phyloP scores from a whole-genome alignment of 768 basidiomycete species.

The Leccinum variicolor region DNA sequence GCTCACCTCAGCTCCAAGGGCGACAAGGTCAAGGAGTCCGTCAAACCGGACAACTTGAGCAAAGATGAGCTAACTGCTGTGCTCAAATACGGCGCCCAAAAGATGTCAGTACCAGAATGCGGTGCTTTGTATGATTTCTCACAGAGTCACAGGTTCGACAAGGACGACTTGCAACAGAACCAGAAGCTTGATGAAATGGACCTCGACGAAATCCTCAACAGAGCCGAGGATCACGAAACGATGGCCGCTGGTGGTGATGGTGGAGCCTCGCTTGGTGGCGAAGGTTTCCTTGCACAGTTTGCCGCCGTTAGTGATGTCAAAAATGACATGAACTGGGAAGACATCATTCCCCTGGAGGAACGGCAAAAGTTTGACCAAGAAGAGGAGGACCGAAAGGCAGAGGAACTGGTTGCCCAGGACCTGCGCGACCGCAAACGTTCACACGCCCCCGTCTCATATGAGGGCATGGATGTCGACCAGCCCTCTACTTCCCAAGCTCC shows the following conservation, averaged over 20 bases:
- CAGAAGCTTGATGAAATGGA: conserved; percentile 99
- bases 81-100: conserved; percentile 97
- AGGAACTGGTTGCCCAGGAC: conserved; percentile 67
- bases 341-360: conserved; percentile 94
- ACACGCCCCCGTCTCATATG: conserved; percentile 84
- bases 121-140: not conserved
- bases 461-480: conserved; percentile 90
- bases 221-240: conserved; percentile 97
- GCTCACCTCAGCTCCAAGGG: conserved; percentile 88
- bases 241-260: conserved; percentile 77
- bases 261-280: conserved; percentile 94
- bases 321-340: conserved; percentile 99
- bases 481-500: conserved; percentile 55
- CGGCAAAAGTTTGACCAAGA: conserved; percentile 82
- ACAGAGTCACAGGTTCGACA: conserved; percentile 74
- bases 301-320: conserved; percentile 97
- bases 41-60: conserved; percentile 81
- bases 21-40: conserved; percentile 56
- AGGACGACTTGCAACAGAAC: conserved; percentile 89
- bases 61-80: conserved; percentile 98
- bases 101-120: conserved; percentile 60
- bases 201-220: conserved; percentile 94
- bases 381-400: conserved; percentile 68
- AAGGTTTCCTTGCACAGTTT: conserved; percentile 93
- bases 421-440: conserved; percentile 76